Percentiles rank a stretch among this genome's conserved stretches.
phyloP scores from a whole-genome alignment of 768 basidiomycete genomes.

The Mycena crocata region DNA sequence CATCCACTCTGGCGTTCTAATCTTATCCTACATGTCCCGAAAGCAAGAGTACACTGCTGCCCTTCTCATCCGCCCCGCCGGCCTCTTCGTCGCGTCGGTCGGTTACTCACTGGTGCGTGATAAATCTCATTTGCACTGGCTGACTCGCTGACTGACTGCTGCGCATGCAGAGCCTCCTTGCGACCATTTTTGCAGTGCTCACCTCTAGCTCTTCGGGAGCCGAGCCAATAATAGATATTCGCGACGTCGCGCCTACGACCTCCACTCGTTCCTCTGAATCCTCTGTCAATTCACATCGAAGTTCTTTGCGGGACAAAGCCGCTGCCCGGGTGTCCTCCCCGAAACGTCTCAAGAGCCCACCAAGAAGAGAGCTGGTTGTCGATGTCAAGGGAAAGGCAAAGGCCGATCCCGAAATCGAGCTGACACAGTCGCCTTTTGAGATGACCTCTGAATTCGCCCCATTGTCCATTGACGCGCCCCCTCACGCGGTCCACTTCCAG shows the following conservation, averaged over 20 bases:
- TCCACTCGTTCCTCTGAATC: conserved; percentile 26
- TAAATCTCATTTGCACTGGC: background rate
- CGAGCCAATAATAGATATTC: conserved; percentile 18
- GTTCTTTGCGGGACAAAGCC: background rate
- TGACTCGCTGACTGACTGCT: background rate
- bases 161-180: conserved; percentile 20
- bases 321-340: background rate
- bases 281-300: background rate
- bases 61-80: conserved; percentile 6
- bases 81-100: conserved; percentile 13
- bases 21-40: conserved; percentile 1
- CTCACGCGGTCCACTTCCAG: conserved; percentile 7
- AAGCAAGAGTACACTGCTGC: conserved; percentile 6
- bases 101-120: conserved; percentile 23
- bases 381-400: background rate
- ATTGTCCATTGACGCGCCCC: too few relatives aligned
- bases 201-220: background rate
- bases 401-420: background rate
- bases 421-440: background rate
- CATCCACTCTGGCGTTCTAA: conserved; percentile 19
- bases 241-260: conserved; percentile 15
- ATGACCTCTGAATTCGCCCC: background rate
- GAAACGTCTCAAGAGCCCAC: background rate
- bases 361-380: background rate
- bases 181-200: conserved; percentile 3